Evolutionary conservation across 2,329 filamentous ascomycete genomes (phyloP), one percentile per base, ranked within the genome.

Genomic region (Exophiala dermatitidis): DNA sequence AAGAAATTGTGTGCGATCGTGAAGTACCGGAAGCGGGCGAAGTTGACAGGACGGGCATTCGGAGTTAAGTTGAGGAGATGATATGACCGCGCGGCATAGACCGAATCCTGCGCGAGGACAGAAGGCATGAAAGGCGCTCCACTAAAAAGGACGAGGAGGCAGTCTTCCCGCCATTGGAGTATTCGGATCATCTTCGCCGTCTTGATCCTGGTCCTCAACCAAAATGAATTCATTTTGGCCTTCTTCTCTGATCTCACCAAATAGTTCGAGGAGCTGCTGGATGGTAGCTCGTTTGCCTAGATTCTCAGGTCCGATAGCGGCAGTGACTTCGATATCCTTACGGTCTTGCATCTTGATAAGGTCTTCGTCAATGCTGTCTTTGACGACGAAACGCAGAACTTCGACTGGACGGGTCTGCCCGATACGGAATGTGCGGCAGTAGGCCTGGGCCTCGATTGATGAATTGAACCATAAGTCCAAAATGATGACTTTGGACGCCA

Each of bases 391-490:
- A 0, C 81, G 74, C 0, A 79, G 74, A 53, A 86, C 76, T 7
- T 79, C 70, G 0, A 83, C 83, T 33, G 79, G 70, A 40, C 83
- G 78, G 0, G 63, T 57, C 58, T 91, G 86, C 0, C 84, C 84
- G 2, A 83, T 81, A 31, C 53, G 52, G 31, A 60, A 62, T 1
- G 46, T 54, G 62, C 66, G 40, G 62, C 70, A 70, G 37, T 76
- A 76, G 0, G 79, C 83, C 61, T 88, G 85, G n/a, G 81, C 70
- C 60, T 88, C 83, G 0, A 74, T 66, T 0, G 75, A 71, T 1
- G 67, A 67, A 52, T 88, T 87, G 80, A 81, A 88, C 78, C 79
- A 83, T 0, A 72, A 67, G 32, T 83, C 79, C 0, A 79, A 48
- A 0, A 78, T 67, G 19, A 83, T 79, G 26, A 80, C 76, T 2